A percentile compares a stretch with the other conserved stretches of the same genome.
phyloP scores from a whole-genome alignment of 441 rosid genomes.

The Pelargonium australe region DNA sequence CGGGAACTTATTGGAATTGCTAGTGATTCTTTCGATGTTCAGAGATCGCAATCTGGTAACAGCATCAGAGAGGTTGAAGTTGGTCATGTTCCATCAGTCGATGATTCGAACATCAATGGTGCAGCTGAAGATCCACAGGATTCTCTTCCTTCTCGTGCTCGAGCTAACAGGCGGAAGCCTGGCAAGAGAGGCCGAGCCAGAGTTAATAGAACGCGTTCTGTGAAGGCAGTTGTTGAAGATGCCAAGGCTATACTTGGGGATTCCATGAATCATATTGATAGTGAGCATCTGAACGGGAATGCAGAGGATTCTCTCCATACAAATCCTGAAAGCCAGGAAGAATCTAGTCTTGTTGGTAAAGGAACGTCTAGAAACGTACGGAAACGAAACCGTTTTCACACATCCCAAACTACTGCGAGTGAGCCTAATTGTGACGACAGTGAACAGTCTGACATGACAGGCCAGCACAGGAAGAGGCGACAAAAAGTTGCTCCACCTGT shows the following conservation, averaged over 20 bases:
- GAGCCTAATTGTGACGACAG: slow-evolving; percentile 61
- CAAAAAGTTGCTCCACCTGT: slow-evolving; percentile 41
- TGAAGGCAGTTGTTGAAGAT: slow-evolving; percentile 75
- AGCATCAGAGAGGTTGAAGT: slow-evolving; percentile 39
- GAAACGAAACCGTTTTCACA: slow-evolving; percentile 53
- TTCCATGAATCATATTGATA: slow-evolving; percentile 38
- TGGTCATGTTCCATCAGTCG: slow-evolving; percentile 33
- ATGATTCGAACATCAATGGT: slow-evolving; percentile 34
- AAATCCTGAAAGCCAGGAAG: slow-evolving; percentile 47
- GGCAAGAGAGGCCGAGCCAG: slow-evolving; percentile 45
- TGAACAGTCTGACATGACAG: slow-evolving; percentile 56
- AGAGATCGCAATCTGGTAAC: slow-evolving; percentile 37
- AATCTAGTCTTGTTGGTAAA: slow-evolving; percentile 43
- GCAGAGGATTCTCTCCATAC: slow-evolving; percentile 45
- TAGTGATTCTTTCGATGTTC: slow-evolving; percentile 38
- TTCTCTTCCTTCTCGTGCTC: slow-evolving; percentile 46
- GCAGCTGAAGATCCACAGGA: slow-evolving; percentile 36
- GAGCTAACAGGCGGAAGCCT: slow-evolving; percentile 22
- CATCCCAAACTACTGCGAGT: slow-evolving; percentile 46
- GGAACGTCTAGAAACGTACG: slow-evolving; percentile 43
- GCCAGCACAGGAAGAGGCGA: slow-evolving; percentile 58
- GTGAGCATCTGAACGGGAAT: slow-evolving; percentile 33
- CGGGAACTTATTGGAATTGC: slow-evolving; percentile 41
- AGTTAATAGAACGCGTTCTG: slow-evolving; percentile 56
- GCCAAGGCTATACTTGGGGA: slow-evolving; percentile 67